Conservation (phyloP, 1,284 basidiomycete genomes). For the Apiotrichum sp. region DNA sequence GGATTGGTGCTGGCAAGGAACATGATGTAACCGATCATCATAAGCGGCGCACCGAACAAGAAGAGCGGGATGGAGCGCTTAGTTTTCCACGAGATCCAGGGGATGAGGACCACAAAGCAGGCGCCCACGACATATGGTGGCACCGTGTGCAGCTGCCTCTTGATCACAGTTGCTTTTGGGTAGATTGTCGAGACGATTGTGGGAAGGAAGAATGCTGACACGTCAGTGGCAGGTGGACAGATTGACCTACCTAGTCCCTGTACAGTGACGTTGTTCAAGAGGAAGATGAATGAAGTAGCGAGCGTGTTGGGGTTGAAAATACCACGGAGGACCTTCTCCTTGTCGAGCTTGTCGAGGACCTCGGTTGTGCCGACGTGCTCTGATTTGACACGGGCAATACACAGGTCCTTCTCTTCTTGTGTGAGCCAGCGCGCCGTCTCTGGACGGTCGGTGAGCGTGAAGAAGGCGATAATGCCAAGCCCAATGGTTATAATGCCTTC, state of each 20-base stretch:
- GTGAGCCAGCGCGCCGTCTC: conserved; percentile 22
- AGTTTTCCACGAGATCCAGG: conserved; percentile 38
- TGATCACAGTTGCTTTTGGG: conserved; percentile 33
- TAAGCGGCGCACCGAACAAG: conserved; percentile 28
- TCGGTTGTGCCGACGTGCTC: conserved; percentile 40
- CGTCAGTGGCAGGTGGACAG: too few species aligned
- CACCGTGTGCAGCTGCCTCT: conserved; percentile 43
- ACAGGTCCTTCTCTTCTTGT: conserved; percentile 23
- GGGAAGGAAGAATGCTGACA: conserved; percentile 35
- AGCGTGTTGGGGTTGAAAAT: conserved; percentile 26
- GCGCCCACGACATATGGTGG: conserved; percentile 41
- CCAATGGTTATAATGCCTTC: conserved; percentile 18
- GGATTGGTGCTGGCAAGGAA: conserved; percentile 19
- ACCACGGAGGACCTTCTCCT: conserved; percentile 21
- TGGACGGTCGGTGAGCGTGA: conserved; percentile 39
- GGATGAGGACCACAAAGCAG: conserved; percentile 23
- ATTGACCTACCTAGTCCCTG: conserved; percentile 20
- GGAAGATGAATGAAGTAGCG: conserved; percentile 34
- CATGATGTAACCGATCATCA: conserved; percentile 37
- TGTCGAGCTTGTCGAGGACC: conserved; percentile 32
- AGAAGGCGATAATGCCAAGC: conserved; percentile 16
- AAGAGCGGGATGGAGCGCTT: conserved; percentile 30
- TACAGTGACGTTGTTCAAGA: conserved; percentile 45
- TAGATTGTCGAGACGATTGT: conserved; percentile 43
- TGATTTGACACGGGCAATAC: conserved; percentile 32